Evolutionary conservation across 2,329 filamentous ascomycete genomes (phyloP), one percentile per base, ranked within the genome.

Genomic region (Cladosporium sphaerospermum): DNA sequence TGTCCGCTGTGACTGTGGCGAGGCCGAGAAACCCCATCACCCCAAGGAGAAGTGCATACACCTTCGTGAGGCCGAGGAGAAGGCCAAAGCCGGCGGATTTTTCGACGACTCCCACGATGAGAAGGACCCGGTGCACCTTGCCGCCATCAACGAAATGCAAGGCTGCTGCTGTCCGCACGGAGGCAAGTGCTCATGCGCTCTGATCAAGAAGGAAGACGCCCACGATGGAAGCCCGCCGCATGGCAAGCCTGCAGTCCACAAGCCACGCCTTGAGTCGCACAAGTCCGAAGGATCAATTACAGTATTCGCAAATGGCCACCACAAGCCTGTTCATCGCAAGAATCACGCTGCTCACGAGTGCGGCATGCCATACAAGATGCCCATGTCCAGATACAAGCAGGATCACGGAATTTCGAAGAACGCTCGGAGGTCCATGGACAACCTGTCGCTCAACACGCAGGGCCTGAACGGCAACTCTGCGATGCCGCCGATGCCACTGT

Each of bases 1-100:
- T 73, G 83, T 93, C 67, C 95, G 93, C 73, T 99, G 93, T 75
- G 91, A 97, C 73, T 99, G 93, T 73, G 91, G 89, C 69, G 89
- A 95, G 73, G 53, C 59, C 16, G 66, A 69, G 18, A 96, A 95
- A 79, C 83, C 84, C 57, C 86, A 86, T 76, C 75, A 75, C 63
- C 64, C 72, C 56, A 70, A 71, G 58, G 67, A 69, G 59, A 76
- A 76, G 62, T 75, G 74, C 63, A 76, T 69, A 45, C 68, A 70
- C 52, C 56, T 70, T 39, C 65, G 65, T 53, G 66, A 70, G 53
- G 67, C 65, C 59, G 67, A 67, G 56, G 67, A 67, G 55, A 58
- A 60, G 18, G 61, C 65, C 23, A 68, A 63, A 56, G 60, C 61
- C 40, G 32, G 32, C 33, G 65, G 63, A 53, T 60, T 59, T 16